Evolutionary conservation across 2,329 filamentous ascomycete genomes (phyloP).

Genomic region (Fusarium piperis): DNA sequence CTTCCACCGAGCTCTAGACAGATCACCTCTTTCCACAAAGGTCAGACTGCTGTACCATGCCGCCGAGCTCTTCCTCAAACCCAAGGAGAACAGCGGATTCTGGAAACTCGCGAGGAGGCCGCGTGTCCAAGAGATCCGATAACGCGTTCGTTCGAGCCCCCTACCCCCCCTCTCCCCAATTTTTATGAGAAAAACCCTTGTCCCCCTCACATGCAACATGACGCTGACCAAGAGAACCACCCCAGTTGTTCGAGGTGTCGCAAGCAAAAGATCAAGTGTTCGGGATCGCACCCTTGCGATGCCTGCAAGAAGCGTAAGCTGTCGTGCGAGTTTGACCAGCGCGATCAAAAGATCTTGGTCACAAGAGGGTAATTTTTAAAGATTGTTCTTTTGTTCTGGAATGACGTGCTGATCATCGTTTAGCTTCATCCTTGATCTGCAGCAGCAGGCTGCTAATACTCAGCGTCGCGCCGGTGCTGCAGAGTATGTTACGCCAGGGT

Average conservation of each 20-base stretch:
- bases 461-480: slow-evolving; percentile 13
- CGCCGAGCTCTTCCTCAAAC: slow-evolving; percentile 30
- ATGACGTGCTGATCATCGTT: not conserved
- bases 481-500: slow-evolving; percentile 38
- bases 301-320: slow-evolving; percentile 47
- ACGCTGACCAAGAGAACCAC: not conserved
- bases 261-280: slow-evolving; percentile 49
- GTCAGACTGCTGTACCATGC: slow-evolving; percentile 11
- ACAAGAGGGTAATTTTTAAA: slow-evolving; percentile 52
- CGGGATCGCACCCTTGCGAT: slow-evolving; percentile 45
- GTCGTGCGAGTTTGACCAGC: slow-evolving; percentile 49
- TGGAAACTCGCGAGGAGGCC: slow-evolving; percentile 18
- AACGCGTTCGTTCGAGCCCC: slow-evolving; percentile 29
- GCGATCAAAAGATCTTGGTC: slow-evolving; percentile 60
- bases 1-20: not conserved
- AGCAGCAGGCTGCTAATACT: slow-evolving; percentile 39
- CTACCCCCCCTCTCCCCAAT: not conserved
- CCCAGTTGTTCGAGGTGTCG: slow-evolving; percentile 44
- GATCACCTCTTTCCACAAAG: not conserved
- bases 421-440: slow-evolving; percentile 51
- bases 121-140: slow-evolving; percentile 41
- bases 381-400: slow-evolving; percentile 10
- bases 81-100: slow-evolving; percentile 25
- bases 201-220: not conserved
- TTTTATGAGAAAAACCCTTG: not conserved